phyloP scores from a whole-genome alignment of 2,329 filamentous ascomycete genomes.

The Amesomyces nigricolor region DNA sequence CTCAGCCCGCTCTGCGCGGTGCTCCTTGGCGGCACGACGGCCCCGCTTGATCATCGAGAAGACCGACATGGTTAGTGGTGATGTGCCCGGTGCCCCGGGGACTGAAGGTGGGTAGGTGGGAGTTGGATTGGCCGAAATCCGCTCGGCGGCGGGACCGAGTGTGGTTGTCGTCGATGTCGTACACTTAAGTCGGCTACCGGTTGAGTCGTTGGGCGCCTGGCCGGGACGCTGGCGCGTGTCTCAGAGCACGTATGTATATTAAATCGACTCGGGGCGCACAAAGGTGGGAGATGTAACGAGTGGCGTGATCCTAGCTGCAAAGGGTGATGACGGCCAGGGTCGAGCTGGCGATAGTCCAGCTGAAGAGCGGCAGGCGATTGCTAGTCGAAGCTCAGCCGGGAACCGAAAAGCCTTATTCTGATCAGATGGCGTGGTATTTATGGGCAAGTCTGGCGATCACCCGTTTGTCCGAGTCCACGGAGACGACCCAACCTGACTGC shows the following conservation, averaged over 20 bases:
- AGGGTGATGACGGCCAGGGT: not conserved
- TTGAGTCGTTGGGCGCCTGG: conserved; percentile 6
- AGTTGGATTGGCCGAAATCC: not conserved
- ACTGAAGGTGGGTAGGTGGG: not conserved
- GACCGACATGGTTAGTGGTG: conserved; percentile 45
- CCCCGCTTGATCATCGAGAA: conserved; percentile 49
- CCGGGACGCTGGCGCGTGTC: not conserved
- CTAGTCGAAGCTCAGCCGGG: not conserved
- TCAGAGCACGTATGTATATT: conserved; percentile 15
- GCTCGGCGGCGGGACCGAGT: not conserved
- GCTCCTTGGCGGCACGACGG: conserved; percentile 51
- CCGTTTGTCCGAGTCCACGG: not conserved
- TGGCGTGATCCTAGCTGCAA: conserved; percentile 1
- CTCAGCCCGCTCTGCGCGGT: conserved; percentile 44
- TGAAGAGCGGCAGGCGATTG: not conserved
- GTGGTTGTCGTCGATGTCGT: conserved; percentile 9
- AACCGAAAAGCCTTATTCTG: not conserved
- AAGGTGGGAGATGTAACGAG: conserved; percentile 15
- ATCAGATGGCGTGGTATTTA: not conserved
- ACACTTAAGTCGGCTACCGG: not conserved
- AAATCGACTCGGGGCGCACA: conserved; percentile 15
- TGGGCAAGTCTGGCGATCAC: not conserved
- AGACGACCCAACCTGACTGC: not conserved
- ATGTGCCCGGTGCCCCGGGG: not conserved
- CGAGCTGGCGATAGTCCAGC: conserved; percentile 7